A percentile compares a stretch with the other conserved stretches of the same genome.
These are phyloP conservation scores for Phytopythium aichiense DNA, from an alignment of 352 stramenopile genomes.

Conservation along the genomic window DNA sequence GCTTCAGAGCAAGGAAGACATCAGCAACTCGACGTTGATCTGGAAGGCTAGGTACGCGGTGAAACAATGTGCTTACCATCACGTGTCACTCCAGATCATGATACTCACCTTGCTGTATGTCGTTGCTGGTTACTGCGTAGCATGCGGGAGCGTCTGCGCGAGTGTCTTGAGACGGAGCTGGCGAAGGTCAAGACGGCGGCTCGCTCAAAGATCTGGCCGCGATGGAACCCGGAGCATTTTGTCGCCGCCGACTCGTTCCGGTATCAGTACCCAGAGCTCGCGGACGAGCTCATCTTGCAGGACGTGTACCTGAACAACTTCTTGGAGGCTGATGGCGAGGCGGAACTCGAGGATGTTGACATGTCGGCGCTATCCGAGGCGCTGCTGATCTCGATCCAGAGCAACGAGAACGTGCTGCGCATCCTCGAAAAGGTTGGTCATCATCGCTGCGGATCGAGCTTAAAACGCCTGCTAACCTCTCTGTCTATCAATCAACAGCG, in stretches of 20 bases:
- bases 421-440: slow-evolving; percentile 55
- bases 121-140: slow-evolving; percentile 5
- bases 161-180: slow-evolving; percentile 51
- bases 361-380: slow-evolving; percentile 75
- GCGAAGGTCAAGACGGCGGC: slow-evolving; percentile 64
- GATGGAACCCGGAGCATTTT: slow-evolving; percentile 82
- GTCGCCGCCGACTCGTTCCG: slow-evolving; percentile 82
- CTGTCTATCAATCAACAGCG: slow-evolving; percentile 16
- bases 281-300: slow-evolving; percentile 69
- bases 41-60: slow-evolving; percentile 44
- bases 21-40: slow-evolving; percentile 59
- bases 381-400: slow-evolving; percentile 80
- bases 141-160: slow-evolving; percentile 56
- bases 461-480: neutral
- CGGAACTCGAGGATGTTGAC: slow-evolving; percentile 67
- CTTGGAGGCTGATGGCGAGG: slow-evolving; percentile 33
- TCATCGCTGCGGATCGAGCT: neutral
- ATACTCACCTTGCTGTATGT: neutral
- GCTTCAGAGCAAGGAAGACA: slow-evolving; percentile 60
- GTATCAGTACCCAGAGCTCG: slow-evolving; percentile 77
- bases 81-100: neutral
- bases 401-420: slow-evolving; percentile 74
- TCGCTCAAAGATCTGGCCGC: slow-evolving; percentile 50
- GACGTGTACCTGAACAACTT: slow-evolving; percentile 86
- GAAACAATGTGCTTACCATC: neutral